These are phyloP conservation scores for Phyllostachys edulis DNA, from an alignment of 176 grass and related monocot genomes.

Conservation along the genomic window DNA sequence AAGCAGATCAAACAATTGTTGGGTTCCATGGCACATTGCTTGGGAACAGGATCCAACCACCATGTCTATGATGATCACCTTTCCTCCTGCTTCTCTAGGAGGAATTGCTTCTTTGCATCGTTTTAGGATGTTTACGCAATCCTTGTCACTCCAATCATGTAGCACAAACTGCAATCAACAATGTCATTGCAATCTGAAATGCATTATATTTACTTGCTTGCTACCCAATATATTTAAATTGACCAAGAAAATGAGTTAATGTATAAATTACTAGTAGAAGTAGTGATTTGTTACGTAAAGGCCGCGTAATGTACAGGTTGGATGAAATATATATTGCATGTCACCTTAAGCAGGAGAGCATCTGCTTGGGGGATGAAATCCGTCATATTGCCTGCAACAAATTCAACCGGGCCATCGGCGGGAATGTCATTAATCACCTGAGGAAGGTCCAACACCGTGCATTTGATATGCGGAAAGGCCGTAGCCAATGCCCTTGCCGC, in stretches of 20 bases:
- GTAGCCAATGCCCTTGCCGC: conserved; percentile 2
- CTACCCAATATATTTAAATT: too few relatives aligned
- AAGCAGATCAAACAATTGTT: conserved; percentile 18
- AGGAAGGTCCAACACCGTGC: conserved; percentile 49
- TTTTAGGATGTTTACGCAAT: conserved; percentile 43
- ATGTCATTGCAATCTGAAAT: not conserved
- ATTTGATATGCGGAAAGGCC: conserved; percentile 42
- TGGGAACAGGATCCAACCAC: conserved; percentile 19
- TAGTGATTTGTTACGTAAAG: too few relatives aligned
- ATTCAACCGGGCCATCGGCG: not conserved
- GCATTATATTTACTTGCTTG: not conserved
- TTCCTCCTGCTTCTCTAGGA: conserved; percentile 31
- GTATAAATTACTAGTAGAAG: too few relatives aligned
- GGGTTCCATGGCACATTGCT: not conserved
- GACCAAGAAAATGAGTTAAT: too few relatives aligned
- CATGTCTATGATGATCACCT: conserved; percentile 42
- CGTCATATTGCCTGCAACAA: conserved; percentile 31
- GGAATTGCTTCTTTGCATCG: conserved; percentile 52
- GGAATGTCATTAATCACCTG: not conserved
- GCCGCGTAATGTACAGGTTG: too few relatives aligned
- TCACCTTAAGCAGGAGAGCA: conserved; percentile 57
- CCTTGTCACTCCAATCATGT: conserved; percentile 44
- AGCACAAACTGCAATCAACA: conserved; percentile 35
- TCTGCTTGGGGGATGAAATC: conserved; percentile 14
- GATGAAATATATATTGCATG: too few relatives aligned